phyloP scores from a whole-genome alignment of 495 filamentous ascomycete species.

The Penicillium flavigenum region DNA sequence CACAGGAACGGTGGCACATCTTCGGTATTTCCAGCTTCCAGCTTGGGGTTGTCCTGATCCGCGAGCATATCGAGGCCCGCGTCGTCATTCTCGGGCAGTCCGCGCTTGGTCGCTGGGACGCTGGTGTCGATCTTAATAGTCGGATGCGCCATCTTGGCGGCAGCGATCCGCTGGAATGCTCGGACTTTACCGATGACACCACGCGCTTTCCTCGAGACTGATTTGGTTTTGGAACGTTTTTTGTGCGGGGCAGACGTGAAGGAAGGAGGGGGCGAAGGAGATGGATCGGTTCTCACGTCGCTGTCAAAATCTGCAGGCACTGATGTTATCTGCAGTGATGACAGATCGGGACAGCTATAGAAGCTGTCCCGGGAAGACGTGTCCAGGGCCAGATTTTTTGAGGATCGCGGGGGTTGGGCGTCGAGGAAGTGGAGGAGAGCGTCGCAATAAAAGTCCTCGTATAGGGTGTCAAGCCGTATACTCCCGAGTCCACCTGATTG shows the following conservation, averaged over 20 bases:
- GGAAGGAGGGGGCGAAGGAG: slow-evolving; percentile 36
- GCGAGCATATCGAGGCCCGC: slow-evolving; percentile 32
- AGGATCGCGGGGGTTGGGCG: slow-evolving; percentile 30
- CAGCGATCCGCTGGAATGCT: slow-evolving; percentile 45
- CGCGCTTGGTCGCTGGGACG: slow-evolving; percentile 44
- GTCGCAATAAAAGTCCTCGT: slow-evolving; percentile 30
- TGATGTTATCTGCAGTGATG: slow-evolving; percentile 34
- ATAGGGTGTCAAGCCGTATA: slow-evolving; percentile 15
- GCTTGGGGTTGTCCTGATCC: slow-evolving; percentile 36
- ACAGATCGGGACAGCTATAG: slow-evolving; percentile 54
- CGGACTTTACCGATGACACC: slow-evolving; percentile 50
- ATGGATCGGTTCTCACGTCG: slow-evolving; percentile 33
- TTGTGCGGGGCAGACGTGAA: slow-evolving; percentile 35
- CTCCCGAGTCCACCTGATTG: slow-evolving; percentile 3
- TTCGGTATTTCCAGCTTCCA: slow-evolving; percentile 40
- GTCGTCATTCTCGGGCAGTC: slow-evolving; percentile 38
- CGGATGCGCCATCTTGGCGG: slow-evolving; percentile 49
- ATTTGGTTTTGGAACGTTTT: slow-evolving; percentile 33
- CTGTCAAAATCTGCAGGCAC: slow-evolving; percentile 20
- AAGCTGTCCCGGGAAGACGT: slow-evolving; percentile 49
- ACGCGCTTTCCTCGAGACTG: slow-evolving; percentile 47
- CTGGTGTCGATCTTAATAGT: slow-evolving; percentile 49
- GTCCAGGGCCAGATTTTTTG: slow-evolving; percentile 50
- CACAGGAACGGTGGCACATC: slow-evolving; percentile 45
- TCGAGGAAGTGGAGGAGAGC: slow-evolving; percentile 22